Evolutionary conservation across 768 basidiomycete genomes (phyloP).

Genomic region (Trametes cingulata): DNA sequence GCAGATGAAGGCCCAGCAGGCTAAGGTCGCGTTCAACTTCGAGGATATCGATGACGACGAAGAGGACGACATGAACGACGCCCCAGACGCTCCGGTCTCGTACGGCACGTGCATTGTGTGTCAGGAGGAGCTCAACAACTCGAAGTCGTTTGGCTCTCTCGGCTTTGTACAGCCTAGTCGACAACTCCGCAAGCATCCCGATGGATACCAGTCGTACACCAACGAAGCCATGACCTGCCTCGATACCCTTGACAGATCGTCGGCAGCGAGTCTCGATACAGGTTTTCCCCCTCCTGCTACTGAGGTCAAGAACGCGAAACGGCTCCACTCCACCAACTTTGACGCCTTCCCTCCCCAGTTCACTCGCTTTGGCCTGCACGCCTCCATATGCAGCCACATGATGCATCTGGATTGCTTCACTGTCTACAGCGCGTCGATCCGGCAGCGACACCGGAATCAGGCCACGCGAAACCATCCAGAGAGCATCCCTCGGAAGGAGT

Average conservation of each 20-base stretch:
- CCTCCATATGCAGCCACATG: slow-evolving; percentile 91
- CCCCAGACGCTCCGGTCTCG: slow-evolving; percentile 50
- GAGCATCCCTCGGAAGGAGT: slow-evolving; percentile 90
- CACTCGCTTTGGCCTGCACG: slow-evolving; percentile 82
- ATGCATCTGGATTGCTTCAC: slow-evolving; percentile 97
- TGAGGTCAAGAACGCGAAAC: slow-evolving; percentile 49
- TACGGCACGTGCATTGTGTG: slow-evolving; percentile 98
- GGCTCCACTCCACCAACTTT: slow-evolving; percentile 50
- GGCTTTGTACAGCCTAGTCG: slow-evolving; percentile 88
- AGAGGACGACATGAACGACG: slow-evolving; percentile 58
- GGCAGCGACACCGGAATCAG: slow-evolving; percentile 85
- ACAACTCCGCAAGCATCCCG: slow-evolving; percentile 75
- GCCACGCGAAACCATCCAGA: slow-evolving; percentile 93
- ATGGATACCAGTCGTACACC: slow-evolving; percentile 58
- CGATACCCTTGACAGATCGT: slow-evolving; percentile 62
- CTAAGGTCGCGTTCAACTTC: slow-evolving; percentile 78
- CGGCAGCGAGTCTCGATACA: slow-evolving; percentile 31
- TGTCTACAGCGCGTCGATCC: slow-evolving; percentile 82
- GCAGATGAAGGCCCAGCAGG: slow-evolving; percentile 93
- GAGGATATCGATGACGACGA: slow-evolving; percentile 73
- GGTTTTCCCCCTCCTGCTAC: slow-evolving; percentile 54
- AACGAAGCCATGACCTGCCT: slow-evolving; percentile 71
- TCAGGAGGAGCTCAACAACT: slow-evolving; percentile 83
- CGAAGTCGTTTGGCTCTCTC: slow-evolving; percentile 79
- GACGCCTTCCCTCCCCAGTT: slow-evolving; percentile 72